These are phyloP conservation scores for Fagus sylvatica DNA, from an alignment of 306 rosid species.

Conservation along the genomic window DNA sequence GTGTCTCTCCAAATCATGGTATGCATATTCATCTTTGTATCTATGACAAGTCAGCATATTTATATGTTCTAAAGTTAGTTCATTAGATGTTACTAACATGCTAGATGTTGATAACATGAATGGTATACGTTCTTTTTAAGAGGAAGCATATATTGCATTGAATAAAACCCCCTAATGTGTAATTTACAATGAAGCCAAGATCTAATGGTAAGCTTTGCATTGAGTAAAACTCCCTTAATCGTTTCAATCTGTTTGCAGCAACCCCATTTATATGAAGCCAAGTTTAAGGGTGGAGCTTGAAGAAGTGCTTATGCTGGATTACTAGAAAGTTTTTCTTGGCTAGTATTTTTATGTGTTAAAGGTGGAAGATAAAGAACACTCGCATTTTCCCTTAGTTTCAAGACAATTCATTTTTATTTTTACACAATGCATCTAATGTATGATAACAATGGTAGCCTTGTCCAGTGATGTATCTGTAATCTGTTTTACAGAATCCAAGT, in stretches of 20 bases:
- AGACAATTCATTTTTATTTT: not conserved
- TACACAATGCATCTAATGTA: not conserved
- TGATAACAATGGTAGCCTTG: not conserved
- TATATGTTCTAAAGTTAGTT: too few species aligned
- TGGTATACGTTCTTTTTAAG: too few species aligned
- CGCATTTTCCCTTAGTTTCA: not conserved
- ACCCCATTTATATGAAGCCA: slow-evolving; percentile 78
- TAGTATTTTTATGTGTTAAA: slow-evolving; percentile 26
- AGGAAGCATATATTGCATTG: too few species aligned
- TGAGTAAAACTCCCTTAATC: too few species aligned
- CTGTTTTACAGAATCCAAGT: not conserved
- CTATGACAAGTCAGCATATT: too few species aligned
- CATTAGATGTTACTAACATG: too few species aligned
- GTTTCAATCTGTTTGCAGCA: slow-evolving; percentile 49
- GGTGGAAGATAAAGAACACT: slow-evolving; percentile 8
- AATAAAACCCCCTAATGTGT: too few species aligned
- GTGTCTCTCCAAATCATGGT: too few species aligned
- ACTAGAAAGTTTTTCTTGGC: not conserved
- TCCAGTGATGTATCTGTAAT: not conserved
- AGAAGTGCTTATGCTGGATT: slow-evolving; percentile 17
- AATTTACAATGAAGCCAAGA: too few species aligned
- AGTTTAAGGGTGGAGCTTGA: slow-evolving; percentile 63
- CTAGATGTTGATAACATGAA: too few species aligned
- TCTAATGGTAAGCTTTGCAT: too few species aligned
- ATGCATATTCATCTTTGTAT: too few species aligned